Base-by-base conservation (phyloP, 2,329 filamentous ascomycete genomes). In the Scytalidium sp. region DNA sequence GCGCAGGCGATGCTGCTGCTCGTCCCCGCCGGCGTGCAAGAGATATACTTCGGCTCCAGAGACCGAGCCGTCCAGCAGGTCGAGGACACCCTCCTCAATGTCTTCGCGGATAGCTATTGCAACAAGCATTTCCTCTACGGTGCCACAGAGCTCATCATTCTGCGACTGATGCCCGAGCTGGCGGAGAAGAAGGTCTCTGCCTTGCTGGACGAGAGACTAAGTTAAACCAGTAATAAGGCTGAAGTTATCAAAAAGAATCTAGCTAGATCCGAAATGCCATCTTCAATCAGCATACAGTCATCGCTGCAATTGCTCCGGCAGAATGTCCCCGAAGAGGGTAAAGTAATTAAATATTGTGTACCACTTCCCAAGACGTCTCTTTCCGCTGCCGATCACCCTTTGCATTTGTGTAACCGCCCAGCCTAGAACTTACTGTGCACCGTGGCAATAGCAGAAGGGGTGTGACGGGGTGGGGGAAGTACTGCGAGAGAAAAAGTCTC, bases 101-200 rank as follows among this genome's bases (percentile, higher is more conserved):
- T 92, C 32, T 85, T 96, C 57, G 81, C 80, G 15, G 91, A 97
- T 68, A 75, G 80, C 46, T 96, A 96, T 70, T 87, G 91, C 70
- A 99, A 99, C 71, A 95, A 92, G 72, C 91, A 97, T 70, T 73
- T 97, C 25, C 74, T 96, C 59, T 96, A 96, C 64, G 78, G 83
- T 41, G 75, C 94, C 43, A 71, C 97, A 27, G 94, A 99, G 70
- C 70, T 93, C 50, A 66, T 96, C 2, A 74, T 97, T n/a, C 80
- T 90, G 50, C 83, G 87, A 56, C 69, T 97, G 54, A 81, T 96
- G 64, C 94, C 94, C 3, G 94, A 99, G 71, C 67, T 97, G 60
- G 78, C 78, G 47, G 87, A 90, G 60, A 84, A 81, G 64, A 83
- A 84, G 32, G 79, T 90, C 23, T 75, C 76, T 49, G 88, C 90